Conservation (phyloP, 2,329 filamentous ascomycete genomes). For the Alternaria metachromatica region DNA sequence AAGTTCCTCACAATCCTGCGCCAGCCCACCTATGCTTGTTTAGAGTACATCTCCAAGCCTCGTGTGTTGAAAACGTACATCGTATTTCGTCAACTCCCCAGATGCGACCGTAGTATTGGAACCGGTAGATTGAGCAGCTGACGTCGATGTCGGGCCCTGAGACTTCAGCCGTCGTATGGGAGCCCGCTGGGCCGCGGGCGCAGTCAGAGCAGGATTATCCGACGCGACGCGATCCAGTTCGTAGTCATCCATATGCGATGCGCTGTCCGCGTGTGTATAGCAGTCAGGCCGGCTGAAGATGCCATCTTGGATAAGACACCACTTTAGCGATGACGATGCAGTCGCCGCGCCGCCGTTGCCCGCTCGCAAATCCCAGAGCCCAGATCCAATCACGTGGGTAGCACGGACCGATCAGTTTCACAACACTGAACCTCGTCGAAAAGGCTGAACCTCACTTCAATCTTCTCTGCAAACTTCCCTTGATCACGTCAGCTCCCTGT, state of each 20-base stretch:
- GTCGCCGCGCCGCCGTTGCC: constrained; percentile 8
- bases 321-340: background rate
- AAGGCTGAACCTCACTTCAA: constrained; percentile 1
- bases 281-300: background rate
- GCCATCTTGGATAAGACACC: background rate
- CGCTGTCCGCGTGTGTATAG: background rate
- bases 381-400: constrained; percentile 12
- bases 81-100: constrained; percentile 32
- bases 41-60: background rate
- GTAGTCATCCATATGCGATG: constrained; percentile 35
- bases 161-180: constrained; percentile 22
- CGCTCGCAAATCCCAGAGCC: background rate
- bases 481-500: background rate
- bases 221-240: constrained; percentile 34
- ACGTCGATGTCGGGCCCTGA: constrained; percentile 9
- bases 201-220: constrained; percentile 38
- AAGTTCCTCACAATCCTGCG: constrained; percentile 47
- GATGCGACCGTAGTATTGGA: background rate
- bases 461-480: background rate
- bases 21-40: constrained; percentile 38
- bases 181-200: constrained; percentile 25
- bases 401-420: constrained; percentile 17
- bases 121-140: constrained; percentile 3
- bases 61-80: constrained; percentile 18
- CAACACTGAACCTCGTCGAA: constrained; percentile 3